Evolutionary conservation across 768 basidiomycete species (phyloP), one percentile per base, ranked within the genome.

Genomic region (Psilocybe sp.): DNA sequence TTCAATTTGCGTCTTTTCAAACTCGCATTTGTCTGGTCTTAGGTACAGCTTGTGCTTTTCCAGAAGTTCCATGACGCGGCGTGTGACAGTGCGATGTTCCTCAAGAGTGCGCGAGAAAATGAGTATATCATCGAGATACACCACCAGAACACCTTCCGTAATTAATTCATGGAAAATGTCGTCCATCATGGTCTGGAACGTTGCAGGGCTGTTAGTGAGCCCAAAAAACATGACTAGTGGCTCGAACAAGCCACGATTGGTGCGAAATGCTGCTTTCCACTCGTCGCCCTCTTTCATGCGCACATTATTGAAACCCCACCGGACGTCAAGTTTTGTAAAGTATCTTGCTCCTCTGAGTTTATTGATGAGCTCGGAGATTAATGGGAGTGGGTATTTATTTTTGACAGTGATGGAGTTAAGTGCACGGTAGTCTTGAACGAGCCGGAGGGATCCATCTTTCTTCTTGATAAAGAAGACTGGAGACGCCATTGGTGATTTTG

Each of bases 191-290:
- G 65, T 39, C 23, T 79, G 67, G 56, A 74, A 75, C 0, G 69
- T 67, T 1, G 67, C 65, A 0, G 65, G 65, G 5, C 56, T 61
- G 47, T 78, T 75, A 19, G 52, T 58, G 1, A 70, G 42, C 1
- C 66, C 63, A 37, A 70, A 71, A 32, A 69, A 72, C 70, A 76
- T 73, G 13, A 76, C 71, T 0, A 54, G 40, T 6, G 58, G 54
- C 45, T 50, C 40, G 31, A 64, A 65, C 1, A 63, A 15, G 8
- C 40, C 42, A 50, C 46, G 20, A 46, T 44, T 68, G 9, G 39
- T 71, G 43, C 69, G 65, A 52, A 78, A 77, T 0, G 68, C 64
- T 0, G 70, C 65, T 3, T 76, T 77, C 63, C 65, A 68, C 52
- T 74, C 60, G 43, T 75, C 65, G 2, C 71, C 71, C 40, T 67